Conservation (phyloP, 2,329 filamentous ascomycete genomes). For the Fusarium tjaetaba region DNA sequence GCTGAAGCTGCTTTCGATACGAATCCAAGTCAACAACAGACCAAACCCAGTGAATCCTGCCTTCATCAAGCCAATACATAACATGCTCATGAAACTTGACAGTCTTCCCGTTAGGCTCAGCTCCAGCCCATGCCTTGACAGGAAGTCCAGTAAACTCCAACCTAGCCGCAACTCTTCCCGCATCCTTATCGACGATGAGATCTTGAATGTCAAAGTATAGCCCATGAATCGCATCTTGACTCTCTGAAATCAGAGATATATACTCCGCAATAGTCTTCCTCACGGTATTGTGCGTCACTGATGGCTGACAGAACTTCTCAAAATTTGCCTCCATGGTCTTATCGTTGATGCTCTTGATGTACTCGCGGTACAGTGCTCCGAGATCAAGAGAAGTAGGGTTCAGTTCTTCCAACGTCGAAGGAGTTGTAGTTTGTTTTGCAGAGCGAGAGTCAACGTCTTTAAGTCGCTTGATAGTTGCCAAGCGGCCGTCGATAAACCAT, state of each 20-base stretch:
- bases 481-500: slow-evolving; percentile 13
- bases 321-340: slow-evolving; percentile 18
- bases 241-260: slow-evolving; percentile 13
- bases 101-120: background rate
- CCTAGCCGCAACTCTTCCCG: background rate
- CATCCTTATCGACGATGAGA: background rate
- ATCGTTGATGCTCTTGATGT: slow-evolving; percentile 19
- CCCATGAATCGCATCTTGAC: background rate
- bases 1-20: background rate
- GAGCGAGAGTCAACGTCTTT: background rate
- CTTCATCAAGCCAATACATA: slow-evolving; percentile 26
- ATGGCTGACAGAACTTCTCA: background rate
- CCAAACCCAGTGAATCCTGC: slow-evolving; percentile 25
- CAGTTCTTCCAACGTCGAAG: background rate
- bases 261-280: slow-evolving; percentile 4
- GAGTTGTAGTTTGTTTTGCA: background rate
- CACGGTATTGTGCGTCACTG: slow-evolving; percentile 3
- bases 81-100: slow-evolving; percentile 34
- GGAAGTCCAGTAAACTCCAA: slow-evolving; percentile 24
- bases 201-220: slow-evolving; percentile 19
- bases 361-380: background rate
- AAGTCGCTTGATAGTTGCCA: background rate
- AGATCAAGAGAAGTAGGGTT: background rate
- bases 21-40: slow-evolving; percentile 23
- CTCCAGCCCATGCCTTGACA: background rate